Evolutionary conservation across 345 rosid species (phyloP), one percentile per base, ranked within the genome.

Genomic region (Stellera chamaejasme): DNA sequence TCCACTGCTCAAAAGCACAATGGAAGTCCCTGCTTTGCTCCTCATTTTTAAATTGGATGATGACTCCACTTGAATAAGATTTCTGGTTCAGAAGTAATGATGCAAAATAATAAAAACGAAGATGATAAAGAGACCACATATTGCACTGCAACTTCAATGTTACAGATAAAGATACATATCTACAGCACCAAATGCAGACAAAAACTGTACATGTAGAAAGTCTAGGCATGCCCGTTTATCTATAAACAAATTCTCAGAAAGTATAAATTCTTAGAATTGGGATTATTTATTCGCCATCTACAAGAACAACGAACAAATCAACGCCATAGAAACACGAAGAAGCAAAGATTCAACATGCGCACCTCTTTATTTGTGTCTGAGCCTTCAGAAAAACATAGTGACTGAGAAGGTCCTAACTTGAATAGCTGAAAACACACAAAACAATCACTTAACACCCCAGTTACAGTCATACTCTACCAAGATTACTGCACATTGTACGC

Each of bases 1-100:
- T 84, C 97, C 85, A 89, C 74, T 81, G 90, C 71, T 84, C 83
- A 71, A 89, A 84, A 11, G 85, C 77, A 69, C 71, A 75, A 79
- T 82, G 91, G 75, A 93, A 93, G 63, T 72, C 70, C 66, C 59
- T 79, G 81, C 94, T 75, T 66, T 84, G 96, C 66, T 82, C 89
- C 68, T 83, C 97, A 46, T 72, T 76, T 71, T 69, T 78, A 80
- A 93, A 89, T 13, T 69, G 75, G 65, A 93, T 69, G 48, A 62
- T 64, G 69, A 81, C 61, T 69, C 86, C 96, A 64, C 72, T 70
- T 27, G 97, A 79, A 72, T 74, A 76, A 43, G 78, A 58, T 69
- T 69, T 80, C 99, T 87, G 96, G 69, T 75, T 45, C 72, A 77
- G 58, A 63, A 54, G 52, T 63, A 57, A 67, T 63, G 60, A 15